Conservation (phyloP, 1,139 yeast genomes). For the Arxiozyma slooffiae region DNA sequence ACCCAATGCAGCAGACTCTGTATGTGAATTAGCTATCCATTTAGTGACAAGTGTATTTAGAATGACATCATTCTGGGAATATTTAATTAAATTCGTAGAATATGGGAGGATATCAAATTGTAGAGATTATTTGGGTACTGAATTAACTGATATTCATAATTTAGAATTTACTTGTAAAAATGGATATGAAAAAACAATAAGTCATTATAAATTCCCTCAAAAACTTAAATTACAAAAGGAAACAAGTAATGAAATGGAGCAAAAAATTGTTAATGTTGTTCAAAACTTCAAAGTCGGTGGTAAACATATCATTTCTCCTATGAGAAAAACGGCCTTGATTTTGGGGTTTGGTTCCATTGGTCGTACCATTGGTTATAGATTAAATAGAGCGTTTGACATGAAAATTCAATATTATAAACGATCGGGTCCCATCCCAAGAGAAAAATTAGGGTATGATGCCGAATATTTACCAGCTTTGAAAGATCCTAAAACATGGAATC, state of each 20-base stretch:
- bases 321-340: constrained; percentile 52
- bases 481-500: constrained; percentile 31
- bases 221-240: constrained; percentile 1
- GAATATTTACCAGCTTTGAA: constrained; percentile 36
- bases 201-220: constrained; percentile 5
- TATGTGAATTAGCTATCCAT: too few species aligned
- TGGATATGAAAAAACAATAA: constrained; percentile 2
- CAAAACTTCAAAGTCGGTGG: constrained; percentile 41
- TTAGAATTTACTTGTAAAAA: constrained; percentile 1
- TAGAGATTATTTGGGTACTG: constrained; percentile 32
- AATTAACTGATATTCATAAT: constrained; percentile 14
- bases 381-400: constrained; percentile 52
- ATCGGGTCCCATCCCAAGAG: constrained; percentile 34
- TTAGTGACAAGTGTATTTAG: constrained; percentile 55
- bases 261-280: constrained; percentile 17
- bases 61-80: constrained; percentile 44
- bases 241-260: background rate
- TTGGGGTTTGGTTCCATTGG: constrained; percentile 81
- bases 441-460: constrained; percentile 40
- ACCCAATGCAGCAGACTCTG: too few species aligned
- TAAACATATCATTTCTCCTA: constrained; percentile 42
- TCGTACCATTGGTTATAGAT: constrained; percentile 47
- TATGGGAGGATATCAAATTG: constrained; percentile 35
- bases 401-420: constrained; percentile 55
- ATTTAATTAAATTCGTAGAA: constrained; percentile 33